These are phyloP conservation scores for Harringtonia aguacate DNA, from an alignment of 2,329 filamentous ascomycete genomes.

Conservation along the genomic window DNA sequence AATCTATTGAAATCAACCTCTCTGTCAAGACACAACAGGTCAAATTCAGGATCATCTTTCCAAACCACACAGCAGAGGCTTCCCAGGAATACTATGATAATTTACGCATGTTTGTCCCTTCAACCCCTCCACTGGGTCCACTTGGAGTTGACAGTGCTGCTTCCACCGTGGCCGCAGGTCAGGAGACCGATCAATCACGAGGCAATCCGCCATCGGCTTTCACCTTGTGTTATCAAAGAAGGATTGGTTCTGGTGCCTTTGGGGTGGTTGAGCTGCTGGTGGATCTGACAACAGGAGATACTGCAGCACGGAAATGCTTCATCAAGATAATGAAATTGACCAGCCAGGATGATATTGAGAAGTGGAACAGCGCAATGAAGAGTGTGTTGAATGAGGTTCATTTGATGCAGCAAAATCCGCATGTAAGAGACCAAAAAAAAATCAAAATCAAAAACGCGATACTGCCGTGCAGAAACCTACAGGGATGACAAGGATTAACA, in stretches of 20 bases:
- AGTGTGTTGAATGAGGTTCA: neutral
- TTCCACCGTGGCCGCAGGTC: no score
- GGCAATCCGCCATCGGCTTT: no score
- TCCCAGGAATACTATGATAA: neutral
- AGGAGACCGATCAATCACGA: no score
- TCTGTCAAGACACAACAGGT: no score
- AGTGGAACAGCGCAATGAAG: no score
- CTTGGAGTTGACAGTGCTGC: no score
- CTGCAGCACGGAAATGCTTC: neutral
- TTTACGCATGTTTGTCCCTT: neutral
- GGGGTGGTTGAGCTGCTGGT: neutral
- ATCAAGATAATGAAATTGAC: no score
- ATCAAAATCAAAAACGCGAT: no score
- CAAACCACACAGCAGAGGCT: neutral
- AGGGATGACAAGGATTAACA: neutral
- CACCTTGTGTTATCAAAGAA: neutral
- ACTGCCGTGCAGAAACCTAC: neutral
- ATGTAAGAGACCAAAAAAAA: no score
- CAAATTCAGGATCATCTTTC: neutral
- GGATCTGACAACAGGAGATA: neutral
- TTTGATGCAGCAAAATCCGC: neutral
- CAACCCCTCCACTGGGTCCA: no score
- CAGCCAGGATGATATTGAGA: neutral
- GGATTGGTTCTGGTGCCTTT: neutral
- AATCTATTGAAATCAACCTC: neutral